phyloP scores from a whole-genome alignment of 208 protist species.

The Polymyxa betae region DNA sequence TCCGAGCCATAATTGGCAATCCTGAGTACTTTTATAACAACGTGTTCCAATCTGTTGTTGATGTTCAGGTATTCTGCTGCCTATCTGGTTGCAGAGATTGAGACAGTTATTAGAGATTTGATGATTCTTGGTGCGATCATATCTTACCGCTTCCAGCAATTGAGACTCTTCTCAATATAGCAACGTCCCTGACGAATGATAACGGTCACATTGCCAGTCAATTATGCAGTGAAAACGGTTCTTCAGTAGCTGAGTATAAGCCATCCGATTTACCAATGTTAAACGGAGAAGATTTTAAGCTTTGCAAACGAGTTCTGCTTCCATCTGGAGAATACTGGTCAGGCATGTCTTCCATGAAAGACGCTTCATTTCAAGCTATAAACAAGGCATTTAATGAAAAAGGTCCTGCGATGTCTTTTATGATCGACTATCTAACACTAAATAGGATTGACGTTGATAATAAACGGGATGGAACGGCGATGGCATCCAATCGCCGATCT shows the following conservation, averaged over 20 bases:
- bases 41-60: no score
- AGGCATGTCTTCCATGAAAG: background rate
- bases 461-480: background rate
- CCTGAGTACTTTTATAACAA: no score
- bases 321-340: background rate
- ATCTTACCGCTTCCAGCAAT: background rate
- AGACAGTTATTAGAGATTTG: slow-evolving; percentile 23
- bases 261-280: background rate
- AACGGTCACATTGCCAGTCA: no score
- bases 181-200: background rate
- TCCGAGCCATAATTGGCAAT: no score
- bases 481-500: background rate
- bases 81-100: no score
- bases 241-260: background rate
- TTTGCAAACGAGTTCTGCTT: background rate
- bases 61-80: no score
- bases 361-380: background rate
- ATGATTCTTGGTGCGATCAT: background rate
- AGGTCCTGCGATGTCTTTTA: no score
- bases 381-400: background rate
- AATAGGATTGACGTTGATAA: background rate
- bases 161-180: background rate
- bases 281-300: background rate
- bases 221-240: no score
- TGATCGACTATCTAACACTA: no score